These are phyloP conservation scores for Thelephora aurantiotincta DNA, from an alignment of 768 basidiomycete genomes.

Conservation along the genomic window DNA sequence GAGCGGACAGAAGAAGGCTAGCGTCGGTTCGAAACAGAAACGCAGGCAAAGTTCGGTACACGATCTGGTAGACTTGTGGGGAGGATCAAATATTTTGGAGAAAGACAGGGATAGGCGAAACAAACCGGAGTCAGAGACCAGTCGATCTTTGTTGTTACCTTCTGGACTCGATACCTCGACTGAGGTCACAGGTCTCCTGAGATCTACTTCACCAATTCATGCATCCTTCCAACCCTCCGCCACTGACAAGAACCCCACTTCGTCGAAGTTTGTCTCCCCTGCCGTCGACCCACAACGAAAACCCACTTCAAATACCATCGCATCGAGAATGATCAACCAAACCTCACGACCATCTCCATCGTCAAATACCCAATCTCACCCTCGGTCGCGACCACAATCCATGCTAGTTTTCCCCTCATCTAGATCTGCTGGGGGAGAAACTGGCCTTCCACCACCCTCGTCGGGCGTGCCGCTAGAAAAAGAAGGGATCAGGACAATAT, in stretches of 20 bases:
- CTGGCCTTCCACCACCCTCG: conserved; percentile 18
- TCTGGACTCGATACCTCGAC: too few species aligned
- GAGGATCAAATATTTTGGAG: conserved; percentile 29
- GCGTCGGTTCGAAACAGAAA: conserved; percentile 19
- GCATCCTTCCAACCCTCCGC: too few species aligned
- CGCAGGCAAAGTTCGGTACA: conserved; percentile 73
- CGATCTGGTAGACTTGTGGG: conserved; percentile 69
- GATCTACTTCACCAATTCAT: too few species aligned
- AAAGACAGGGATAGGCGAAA: conserved; percentile 23
- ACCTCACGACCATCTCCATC: not conserved
- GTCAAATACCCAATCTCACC: not conserved
- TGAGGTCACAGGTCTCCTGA: too few species aligned
- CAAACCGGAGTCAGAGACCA: not conserved
- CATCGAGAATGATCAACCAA: too few species aligned
- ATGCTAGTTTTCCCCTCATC: conserved; percentile 53
- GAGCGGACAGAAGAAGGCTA: conserved; percentile 6
- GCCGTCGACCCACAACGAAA: too few species aligned
- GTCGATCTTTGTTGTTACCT: too few species aligned
- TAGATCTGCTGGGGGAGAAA: conserved; percentile 27
- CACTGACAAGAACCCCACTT: too few species aligned
- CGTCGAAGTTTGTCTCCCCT: too few species aligned
- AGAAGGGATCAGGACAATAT: not conserved
- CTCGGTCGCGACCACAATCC: conserved; percentile 63
- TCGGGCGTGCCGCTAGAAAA: conserved; percentile 15
- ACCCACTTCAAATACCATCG: too few species aligned